Percentiles rank a stretch among this genome's conserved stretches.
Evolutionary conservation across 768 basidiomycete genomes (phyloP).

Genomic region (Chalciporus sphaerocephalus): DNA sequence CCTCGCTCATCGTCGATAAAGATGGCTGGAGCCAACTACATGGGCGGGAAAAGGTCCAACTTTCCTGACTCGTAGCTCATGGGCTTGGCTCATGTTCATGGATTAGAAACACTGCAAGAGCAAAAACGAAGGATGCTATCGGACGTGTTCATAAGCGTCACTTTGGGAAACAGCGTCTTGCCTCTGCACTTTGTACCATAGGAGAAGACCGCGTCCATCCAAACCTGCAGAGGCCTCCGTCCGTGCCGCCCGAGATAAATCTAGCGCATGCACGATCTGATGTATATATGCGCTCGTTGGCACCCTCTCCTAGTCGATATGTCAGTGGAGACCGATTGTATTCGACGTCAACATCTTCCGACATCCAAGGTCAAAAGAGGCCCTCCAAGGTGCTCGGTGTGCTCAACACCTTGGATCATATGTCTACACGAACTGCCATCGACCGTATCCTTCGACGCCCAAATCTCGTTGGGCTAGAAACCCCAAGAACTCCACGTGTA

Average conservation of each 20-base stretch:
- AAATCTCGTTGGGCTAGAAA: slow-evolving; percentile 21
- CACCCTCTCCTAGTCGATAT: neutral
- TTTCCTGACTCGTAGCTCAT: neutral
- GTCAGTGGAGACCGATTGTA: slow-evolving; percentile 6
- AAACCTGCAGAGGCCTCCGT: slow-evolving; percentile 3
- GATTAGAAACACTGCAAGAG: slow-evolving; percentile 53
- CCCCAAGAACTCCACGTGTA: neutral
- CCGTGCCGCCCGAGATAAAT: slow-evolving; percentile 19
- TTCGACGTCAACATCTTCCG: slow-evolving; percentile 1
- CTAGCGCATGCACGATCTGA: slow-evolving; percentile 26
- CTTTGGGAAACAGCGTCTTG: slow-evolving; percentile 57
- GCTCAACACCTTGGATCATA: slow-evolving; percentile 27
- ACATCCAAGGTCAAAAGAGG: slow-evolving; percentile 5
- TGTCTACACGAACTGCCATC: slow-evolving; percentile 29
- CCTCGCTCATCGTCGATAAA: no score
- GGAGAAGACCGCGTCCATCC: slow-evolving; percentile 8
- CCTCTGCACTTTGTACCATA: slow-evolving; percentile 37
- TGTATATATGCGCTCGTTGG: neutral
- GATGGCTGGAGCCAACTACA: slow-evolving; percentile 72
- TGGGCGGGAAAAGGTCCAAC: slow-evolving; percentile 64
- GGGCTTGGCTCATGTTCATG: neutral
- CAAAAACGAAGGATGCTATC: slow-evolving; percentile 52
- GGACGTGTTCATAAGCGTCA: slow-evolving; percentile 54
- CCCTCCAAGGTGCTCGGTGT: slow-evolving; percentile 23
- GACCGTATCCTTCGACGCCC: slow-evolving; percentile 26